Evolutionary conservation across 2,329 filamentous ascomycete genomes (phyloP), one percentile per base, ranked within the genome.

Genomic region (Epichloe bromicola): DNA sequence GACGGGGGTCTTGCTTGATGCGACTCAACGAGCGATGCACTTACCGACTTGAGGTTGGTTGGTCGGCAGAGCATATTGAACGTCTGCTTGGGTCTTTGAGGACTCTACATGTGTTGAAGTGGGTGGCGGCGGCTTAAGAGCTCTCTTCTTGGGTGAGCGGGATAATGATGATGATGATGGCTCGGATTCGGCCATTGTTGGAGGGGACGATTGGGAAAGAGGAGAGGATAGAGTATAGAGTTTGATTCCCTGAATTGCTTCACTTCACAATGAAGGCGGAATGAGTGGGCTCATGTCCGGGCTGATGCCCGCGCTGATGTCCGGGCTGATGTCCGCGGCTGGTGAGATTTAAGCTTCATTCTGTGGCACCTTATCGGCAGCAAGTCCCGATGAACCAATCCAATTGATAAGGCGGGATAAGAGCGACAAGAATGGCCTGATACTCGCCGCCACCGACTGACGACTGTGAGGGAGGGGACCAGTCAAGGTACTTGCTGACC

Each of bases 41-140:
- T 37, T 55, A 66, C 64, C 62, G 48, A 56, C 48, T 34, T 58
- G 56, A 33, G 62, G 56, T 12, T 57, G 53, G 12, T 60, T 53
- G 38, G 57, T 64, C 44, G 63, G 63, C 40, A 64, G 49, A 23
- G 57, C 49, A 53, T 64, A 63, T 37, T 56, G 59, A 45, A 65
- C 59, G 47, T 65, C 64, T 26, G 60, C 57, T 39, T 59, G 60
- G 19, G 49, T 43, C 14, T 51, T 55, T 23, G 64, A 57, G 44
- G 55, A 54, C 38, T 65, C 62, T 40, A 60, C 47, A 34, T 63
- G 56, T 10, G 51, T 50, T 20, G 55, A 54, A 42, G 49, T 38
- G 40, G 57, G 59, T 20, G 60, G 56, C 5, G 51, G 43, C 17
- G 63, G 59, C 51, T 61, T 62, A 41, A 67, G 56, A 7, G 43